Evolutionary conservation across 116 monocot species (phyloP).

Genomic region (Cymodocea nodosa): DNA sequence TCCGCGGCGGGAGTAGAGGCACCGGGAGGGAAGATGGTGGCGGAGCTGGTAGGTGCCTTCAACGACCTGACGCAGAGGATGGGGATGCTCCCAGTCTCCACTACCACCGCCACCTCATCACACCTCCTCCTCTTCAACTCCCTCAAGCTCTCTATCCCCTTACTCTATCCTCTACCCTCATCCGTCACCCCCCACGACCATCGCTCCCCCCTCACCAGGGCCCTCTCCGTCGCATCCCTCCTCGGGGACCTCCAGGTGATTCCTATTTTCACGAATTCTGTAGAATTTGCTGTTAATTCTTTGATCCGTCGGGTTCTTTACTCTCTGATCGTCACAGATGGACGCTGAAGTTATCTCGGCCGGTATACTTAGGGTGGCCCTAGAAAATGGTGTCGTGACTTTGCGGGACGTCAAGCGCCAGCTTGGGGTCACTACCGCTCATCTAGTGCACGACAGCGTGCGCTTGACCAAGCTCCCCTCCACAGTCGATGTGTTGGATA

Average conservation of each 20-base stretch:
- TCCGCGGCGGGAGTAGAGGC: too few relatives aligned
- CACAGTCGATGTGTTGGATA: slow-evolving; percentile 58
- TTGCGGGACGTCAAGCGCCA: slow-evolving; percentile 55
- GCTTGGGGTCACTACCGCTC: slow-evolving; percentile 51
- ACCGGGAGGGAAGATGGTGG: slow-evolving; percentile 73
- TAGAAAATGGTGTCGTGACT: slow-evolving; percentile 43
- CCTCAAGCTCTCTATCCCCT: slow-evolving; percentile 70
- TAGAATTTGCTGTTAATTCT: not conserved
- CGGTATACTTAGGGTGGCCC: slow-evolving; percentile 49
- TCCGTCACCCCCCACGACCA: slow-evolving; percentile 21
- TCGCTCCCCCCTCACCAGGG: slow-evolving; percentile 38
- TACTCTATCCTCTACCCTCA: slow-evolving; percentile 31
- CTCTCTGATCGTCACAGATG: slow-evolving; percentile 41
- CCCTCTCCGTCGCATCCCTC: slow-evolving; percentile 54
- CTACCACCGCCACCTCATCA: slow-evolving; percentile 50
- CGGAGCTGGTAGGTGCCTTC: slow-evolving; percentile 79
- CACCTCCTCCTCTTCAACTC: slow-evolving; percentile 44
- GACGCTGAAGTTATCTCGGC: slow-evolving; percentile 98
- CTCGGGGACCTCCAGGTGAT: slow-evolving; percentile 84
- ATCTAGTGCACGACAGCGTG: slow-evolving; percentile 71
- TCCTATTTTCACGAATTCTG: not conserved
- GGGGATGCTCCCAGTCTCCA: slow-evolving; percentile 40
- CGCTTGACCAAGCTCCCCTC: slow-evolving; percentile 56
- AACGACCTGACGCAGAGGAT: slow-evolving; percentile 78
- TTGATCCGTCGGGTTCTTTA: not conserved